These are phyloP conservation scores for Phaeophleospora eucalypticola DNA, from an alignment of 2,329 filamentous ascomycete species.

Conservation along the genomic window DNA sequence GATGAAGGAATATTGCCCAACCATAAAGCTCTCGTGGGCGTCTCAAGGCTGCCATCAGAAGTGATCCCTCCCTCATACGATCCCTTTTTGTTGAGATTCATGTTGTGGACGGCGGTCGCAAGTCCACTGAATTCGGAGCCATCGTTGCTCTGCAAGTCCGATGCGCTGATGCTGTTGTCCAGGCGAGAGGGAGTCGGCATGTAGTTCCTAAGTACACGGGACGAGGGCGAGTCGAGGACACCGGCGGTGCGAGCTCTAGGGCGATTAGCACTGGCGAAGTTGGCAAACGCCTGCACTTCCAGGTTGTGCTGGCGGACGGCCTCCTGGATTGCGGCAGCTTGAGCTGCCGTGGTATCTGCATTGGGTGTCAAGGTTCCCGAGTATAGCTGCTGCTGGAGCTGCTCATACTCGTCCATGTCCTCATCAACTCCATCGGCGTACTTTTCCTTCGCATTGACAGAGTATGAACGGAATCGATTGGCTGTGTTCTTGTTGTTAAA, in stretches of 20 bases:
- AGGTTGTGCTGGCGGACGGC: conserved; percentile 87
- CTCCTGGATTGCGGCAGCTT: conserved; percentile 58
- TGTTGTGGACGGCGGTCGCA: conserved; percentile 73
- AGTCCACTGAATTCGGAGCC: conserved; percentile 76
- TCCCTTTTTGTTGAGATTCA: conserved; percentile 66
- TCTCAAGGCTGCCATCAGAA: conserved; percentile 63
- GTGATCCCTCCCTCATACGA: conserved; percentile 65
- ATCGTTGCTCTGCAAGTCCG: conserved; percentile 70
- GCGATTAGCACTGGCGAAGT: conserved; percentile 72
- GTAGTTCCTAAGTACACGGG: conserved; percentile 63
- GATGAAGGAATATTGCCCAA: conserved; percentile 96
- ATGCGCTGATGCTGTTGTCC: conserved; percentile 69
- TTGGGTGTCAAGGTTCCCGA: conserved; percentile 58
- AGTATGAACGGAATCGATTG: conserved; percentile 93
- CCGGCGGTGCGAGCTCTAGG: conserved; percentile 89
- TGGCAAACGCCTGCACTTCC: conserved; percentile 87
- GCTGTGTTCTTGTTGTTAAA: conserved; percentile 67
- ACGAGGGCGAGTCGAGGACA: conserved; percentile 73
- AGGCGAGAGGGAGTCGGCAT: conserved; percentile 71
- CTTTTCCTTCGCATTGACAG: conserved; percentile 96
- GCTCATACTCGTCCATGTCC: conserved; percentile 47
- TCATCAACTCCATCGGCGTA: conserved; percentile 81
- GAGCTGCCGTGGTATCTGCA: conserved; percentile 54
- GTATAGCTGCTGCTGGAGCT: conserved; percentile 52
- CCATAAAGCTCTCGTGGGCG: conserved; percentile 90